phyloP scores from a whole-genome alignment of 495 filamentous ascomycete species.

The Apodospora peruviana region DNA sequence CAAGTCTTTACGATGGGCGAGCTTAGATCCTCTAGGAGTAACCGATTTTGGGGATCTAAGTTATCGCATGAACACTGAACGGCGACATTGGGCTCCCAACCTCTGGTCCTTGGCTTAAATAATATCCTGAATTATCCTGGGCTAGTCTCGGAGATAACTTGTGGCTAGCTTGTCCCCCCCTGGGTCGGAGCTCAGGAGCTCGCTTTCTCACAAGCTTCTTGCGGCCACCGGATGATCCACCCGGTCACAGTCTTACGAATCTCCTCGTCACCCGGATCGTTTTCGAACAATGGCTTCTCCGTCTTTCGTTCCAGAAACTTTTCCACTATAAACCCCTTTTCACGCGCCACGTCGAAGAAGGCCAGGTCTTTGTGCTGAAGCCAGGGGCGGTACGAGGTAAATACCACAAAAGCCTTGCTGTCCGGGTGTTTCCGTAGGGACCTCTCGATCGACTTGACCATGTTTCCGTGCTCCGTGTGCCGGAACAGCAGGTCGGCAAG shows the following conservation, averaged over 20 bases:
- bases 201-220: conserved; percentile 4
- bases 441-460: conserved; percentile 62
- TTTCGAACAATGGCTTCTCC: conserved; percentile 81
- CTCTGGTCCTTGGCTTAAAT: no score
- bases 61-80: no score
- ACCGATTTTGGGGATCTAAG: no score
- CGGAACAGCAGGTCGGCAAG: conserved; percentile 87
- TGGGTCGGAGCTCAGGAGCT: background rate
- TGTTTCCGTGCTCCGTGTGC: conserved; percentile 72
- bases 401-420: conserved; percentile 76
- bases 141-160: no score
- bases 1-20: conserved; percentile 2
- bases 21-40: no score
- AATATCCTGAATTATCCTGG: no score
- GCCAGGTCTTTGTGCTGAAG: conserved; percentile 72
- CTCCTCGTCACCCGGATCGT: conserved; percentile 74
- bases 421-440: conserved; percentile 51
- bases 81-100: no score
- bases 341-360: conserved; percentile 73
- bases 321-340: conserved; percentile 63
- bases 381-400: conserved; percentile 92
- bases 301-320: conserved; percentile 76
- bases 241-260: conserved; percentile 77
- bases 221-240: conserved; percentile 57
- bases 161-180: no score